These are phyloP conservation scores for Talaromyces nanjingensis DNA, from an alignment of 495 filamentous ascomycete genomes.

Conservation along the genomic window DNA sequence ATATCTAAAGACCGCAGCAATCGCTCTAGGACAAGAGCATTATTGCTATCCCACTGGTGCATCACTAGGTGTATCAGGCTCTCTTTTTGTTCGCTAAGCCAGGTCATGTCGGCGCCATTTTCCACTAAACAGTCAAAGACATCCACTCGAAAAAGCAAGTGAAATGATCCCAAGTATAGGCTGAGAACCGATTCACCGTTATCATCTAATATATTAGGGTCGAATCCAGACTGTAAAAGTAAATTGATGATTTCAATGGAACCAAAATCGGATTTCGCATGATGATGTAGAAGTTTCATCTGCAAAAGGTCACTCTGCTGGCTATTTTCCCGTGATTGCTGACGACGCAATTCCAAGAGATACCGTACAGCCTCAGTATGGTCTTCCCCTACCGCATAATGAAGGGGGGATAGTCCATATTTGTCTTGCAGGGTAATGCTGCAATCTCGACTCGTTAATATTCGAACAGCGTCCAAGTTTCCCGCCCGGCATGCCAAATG, in stretches of 20 bases:
- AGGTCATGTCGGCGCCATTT: not conserved
- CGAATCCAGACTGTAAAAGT: not conserved
- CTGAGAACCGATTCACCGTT: conserved; percentile 7
- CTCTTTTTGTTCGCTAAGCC: not conserved
- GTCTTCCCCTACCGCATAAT: too few relatives aligned
- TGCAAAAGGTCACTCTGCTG: not conserved
- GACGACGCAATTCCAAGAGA: not conserved
- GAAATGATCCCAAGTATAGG: conserved; percentile 5
- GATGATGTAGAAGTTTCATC: conserved; percentile 1
- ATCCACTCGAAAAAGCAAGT: not conserved
- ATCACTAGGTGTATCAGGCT: conserved; percentile 9
- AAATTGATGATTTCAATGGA: not conserved
- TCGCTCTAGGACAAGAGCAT: conserved; percentile 4
- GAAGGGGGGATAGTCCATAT: not conserved
- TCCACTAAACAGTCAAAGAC: not conserved
- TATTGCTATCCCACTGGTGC: conserved; percentile 8
- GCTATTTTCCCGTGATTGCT: not conserved
- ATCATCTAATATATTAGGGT: not conserved
- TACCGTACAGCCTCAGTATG: not conserved
- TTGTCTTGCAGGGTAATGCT: conserved; percentile 9
- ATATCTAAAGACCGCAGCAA: conserved; percentile 10
- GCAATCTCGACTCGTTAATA: conserved; percentile 9
- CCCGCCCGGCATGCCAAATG: conserved; percentile 11
- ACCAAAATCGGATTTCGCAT: not conserved
- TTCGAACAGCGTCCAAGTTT: conserved; percentile 11